These are phyloP conservation scores for Sporothrix inflata DNA, from an alignment of 2,329 filamentous ascomycete genomes.

Conservation along the genomic window DNA sequence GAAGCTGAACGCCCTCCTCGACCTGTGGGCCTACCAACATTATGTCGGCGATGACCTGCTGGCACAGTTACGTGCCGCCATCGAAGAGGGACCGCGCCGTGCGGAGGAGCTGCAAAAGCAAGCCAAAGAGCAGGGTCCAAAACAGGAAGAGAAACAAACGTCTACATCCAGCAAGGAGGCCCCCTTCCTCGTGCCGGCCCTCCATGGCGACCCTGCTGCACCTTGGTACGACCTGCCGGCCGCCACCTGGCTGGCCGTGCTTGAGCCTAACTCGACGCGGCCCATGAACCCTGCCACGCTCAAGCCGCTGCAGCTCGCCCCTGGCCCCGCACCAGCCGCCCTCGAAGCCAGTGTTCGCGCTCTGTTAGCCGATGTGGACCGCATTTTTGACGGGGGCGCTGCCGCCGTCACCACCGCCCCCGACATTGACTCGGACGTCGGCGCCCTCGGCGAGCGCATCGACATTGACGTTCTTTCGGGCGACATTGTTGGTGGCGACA, in stretches of 20 bases:
- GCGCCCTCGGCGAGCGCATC: constrained; percentile 73
- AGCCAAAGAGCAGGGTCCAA: neutral
- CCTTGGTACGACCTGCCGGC: constrained; percentile 84
- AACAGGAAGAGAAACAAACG: constrained; percentile 38
- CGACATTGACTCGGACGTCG: constrained; percentile 63
- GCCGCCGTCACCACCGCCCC: constrained; percentile 47
- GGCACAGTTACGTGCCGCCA: constrained; percentile 61
- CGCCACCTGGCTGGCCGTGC: constrained; percentile 76
- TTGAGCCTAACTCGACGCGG: constrained; percentile 73
- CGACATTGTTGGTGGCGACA: constrained; percentile 66
- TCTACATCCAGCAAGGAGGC: constrained; percentile 41
- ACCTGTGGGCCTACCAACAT: constrained; percentile 69
- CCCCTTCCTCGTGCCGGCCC: constrained; percentile 73
- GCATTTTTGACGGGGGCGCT: constrained; percentile 61
- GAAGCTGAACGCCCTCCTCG: constrained; percentile 67
- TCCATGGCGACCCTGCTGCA: constrained; percentile 72
- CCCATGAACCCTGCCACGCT: constrained; percentile 74
- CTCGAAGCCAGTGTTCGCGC: constrained; percentile 70
- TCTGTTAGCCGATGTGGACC: constrained; percentile 70
- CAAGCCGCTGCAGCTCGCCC: constrained; percentile 69
- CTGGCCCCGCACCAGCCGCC: constrained; percentile 69
- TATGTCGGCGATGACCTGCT: constrained; percentile 62
- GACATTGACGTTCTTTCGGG: constrained; percentile 68
- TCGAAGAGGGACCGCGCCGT: constrained; percentile 43
- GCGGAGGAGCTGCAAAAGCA: constrained; percentile 40